These are phyloP conservation scores for Ilyonectria robusta DNA, from an alignment of 2,329 filamentous ascomycete genomes.

Conservation along the genomic window DNA sequence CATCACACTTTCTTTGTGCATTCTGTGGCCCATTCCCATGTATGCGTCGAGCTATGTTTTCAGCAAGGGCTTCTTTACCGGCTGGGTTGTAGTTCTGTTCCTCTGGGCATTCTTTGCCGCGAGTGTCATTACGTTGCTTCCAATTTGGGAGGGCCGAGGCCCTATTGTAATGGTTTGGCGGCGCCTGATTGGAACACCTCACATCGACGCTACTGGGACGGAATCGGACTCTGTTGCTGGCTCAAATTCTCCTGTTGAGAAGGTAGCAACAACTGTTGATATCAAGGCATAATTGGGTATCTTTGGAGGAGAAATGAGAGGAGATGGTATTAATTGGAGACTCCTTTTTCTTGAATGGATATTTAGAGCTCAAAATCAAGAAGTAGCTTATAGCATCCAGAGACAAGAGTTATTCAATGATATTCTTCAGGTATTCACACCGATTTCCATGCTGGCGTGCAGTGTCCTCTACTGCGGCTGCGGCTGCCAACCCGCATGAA, in stretches of 20 bases:
- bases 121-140: constrained; percentile 22
- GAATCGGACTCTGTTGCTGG: constrained; percentile 20
- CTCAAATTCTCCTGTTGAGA: constrained; percentile 18
- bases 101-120: constrained; percentile 31
- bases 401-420: not conserved
- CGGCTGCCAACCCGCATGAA: not conserved
- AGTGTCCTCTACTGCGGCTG: not conserved
- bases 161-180: constrained; percentile 19
- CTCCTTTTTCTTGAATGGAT: not conserved
- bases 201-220: constrained; percentile 17
- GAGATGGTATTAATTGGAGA: not conserved
- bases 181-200: constrained; percentile 6
- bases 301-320: not conserved
- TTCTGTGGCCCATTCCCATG: constrained; percentile 51
- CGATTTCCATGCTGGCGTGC: no score
- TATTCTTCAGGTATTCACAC: not conserved
- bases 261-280: constrained; percentile 6
- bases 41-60: constrained; percentile 50
- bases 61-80: constrained; percentile 36
- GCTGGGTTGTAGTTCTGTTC: constrained; percentile 32
- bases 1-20: constrained; percentile 33
- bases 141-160: constrained; percentile 26
- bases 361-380: not conserved
- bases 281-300: constrained; percentile 4
- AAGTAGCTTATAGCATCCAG: not conserved